These are phyloP conservation scores for Saccharata proteae DNA, from an alignment of 2,329 filamentous ascomycete genomes.

Conservation along the genomic window DNA sequence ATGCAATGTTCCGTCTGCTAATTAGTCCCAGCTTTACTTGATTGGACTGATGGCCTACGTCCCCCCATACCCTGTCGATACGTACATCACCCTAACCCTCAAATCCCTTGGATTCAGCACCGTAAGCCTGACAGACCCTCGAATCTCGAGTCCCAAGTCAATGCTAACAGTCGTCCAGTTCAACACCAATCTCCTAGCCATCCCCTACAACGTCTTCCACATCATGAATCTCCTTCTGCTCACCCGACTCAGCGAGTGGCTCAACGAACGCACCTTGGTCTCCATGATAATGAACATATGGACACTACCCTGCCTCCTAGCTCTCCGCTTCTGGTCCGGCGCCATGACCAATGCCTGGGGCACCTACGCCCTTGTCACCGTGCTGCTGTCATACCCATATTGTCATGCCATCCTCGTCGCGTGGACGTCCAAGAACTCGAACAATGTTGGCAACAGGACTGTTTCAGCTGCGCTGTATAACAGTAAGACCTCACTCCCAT, in stretches of 20 bases:
- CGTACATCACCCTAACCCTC: slow-evolving; percentile 44
- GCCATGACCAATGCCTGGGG: slow-evolving; percentile 35
- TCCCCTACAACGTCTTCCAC: slow-evolving; percentile 31
- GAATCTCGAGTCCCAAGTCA: neutral
- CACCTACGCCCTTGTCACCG: slow-evolving; percentile 38
- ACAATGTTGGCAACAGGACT: slow-evolving; percentile 27
- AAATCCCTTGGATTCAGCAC: slow-evolving; percentile 46
- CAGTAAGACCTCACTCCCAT: slow-evolving; percentile 9
- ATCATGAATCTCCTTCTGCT: slow-evolving; percentile 31
- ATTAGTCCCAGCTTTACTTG: too few species aligned
- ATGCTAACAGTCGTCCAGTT: slow-evolving; percentile 24
- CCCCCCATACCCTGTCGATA: slow-evolving; percentile 37
- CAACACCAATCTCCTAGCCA: slow-evolving; percentile 50
- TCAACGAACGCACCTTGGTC: slow-evolving; percentile 36
- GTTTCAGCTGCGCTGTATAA: slow-evolving; percentile 30
- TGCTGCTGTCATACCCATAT: slow-evolving; percentile 43
- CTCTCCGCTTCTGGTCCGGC: slow-evolving; percentile 35
- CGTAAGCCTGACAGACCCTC: neutral
- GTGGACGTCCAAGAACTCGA: slow-evolving; percentile 27
- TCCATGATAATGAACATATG: slow-evolving; percentile 43
- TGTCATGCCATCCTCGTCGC: slow-evolving; percentile 30
- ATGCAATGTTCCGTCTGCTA: too few species aligned
- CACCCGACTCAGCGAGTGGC: slow-evolving; percentile 34
- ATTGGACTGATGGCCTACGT: slow-evolving; percentile 30
- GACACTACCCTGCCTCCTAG: slow-evolving; percentile 47